Conservation (phyloP, 768 basidiomycete genomes). For the Kondoa subrosea region DNA sequence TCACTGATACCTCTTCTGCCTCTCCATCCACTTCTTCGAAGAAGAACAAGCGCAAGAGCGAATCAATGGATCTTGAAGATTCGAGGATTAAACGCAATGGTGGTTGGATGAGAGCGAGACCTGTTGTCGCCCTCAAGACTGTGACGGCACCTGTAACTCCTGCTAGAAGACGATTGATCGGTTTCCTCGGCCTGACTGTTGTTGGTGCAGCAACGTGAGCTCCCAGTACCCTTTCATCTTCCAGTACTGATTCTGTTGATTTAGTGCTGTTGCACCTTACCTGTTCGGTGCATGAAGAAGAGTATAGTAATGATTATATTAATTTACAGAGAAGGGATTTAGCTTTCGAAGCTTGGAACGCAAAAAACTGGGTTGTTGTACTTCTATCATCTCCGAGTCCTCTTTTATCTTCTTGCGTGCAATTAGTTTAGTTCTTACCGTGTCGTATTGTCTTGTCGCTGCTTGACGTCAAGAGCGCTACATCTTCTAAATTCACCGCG, state of each 20-base stretch:
- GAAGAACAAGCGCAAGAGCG: background rate
- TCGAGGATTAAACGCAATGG: background rate
- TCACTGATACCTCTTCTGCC: background rate
- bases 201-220: constrained; percentile 8
- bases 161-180: background rate
- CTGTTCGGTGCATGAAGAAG: background rate
- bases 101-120: background rate
- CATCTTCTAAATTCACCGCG: no score
- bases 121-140: background rate
- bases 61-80: background rate
- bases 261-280: constrained; percentile 8
- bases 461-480: no score
- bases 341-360: background rate
- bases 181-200: background rate
- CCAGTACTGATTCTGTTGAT: background rate
- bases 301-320: background rate
- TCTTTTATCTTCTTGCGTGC: no score
- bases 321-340: background rate
- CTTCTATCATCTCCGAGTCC: no score
- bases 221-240: background rate
- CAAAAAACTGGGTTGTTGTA: no score
- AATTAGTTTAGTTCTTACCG: no score
- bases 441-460: no score
- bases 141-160: background rate
- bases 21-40: background rate